Evolutionary conservation across 768 basidiomycete species (phyloP), one percentile per base, ranked within the genome.

Genomic region (Mycena latifolia): DNA sequence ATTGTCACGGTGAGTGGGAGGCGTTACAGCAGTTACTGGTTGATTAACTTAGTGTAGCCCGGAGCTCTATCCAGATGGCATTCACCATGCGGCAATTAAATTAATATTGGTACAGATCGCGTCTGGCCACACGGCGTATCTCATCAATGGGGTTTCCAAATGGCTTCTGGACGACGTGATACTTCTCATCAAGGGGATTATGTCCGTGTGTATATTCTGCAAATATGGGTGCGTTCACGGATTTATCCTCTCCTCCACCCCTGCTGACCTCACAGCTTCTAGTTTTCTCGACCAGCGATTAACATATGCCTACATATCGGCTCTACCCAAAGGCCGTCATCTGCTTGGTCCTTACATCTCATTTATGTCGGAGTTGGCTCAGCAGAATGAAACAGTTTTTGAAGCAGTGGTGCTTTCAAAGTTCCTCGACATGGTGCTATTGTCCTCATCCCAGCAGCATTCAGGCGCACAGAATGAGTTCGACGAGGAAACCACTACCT

Each of bases 101-200:
- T 51, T 74, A 28, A 60, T 74, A 37, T 46, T 72, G 20, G 43
- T 37, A 18, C 73, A 74, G 53, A 71, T 74, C 24, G 70, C 57
- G 20, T 62, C 64, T 3, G 47, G 37, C 10, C 63, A 64, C 29
- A 69, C 66, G 0, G 27, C 50, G 31, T 35, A 60, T 53, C 66
- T 74, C 20, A 43, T 28, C 64, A n/a, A 55, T 24, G 51, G 45
- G 25, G 46, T 68, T 20, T 55, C 52, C 6, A 31, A 27, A 12
- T 68, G 67, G 67, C 24, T 50, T 5, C 45, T 64, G 7, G 67
- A 68, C 37, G 67, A 68, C 20, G 25, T 68, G 41, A 61, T 61
- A 37, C 7, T 55, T 27, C 18, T 68, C 17, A 35, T 64, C 1
- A 43, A 28, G 6, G 62, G 63, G 31, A 29, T 63, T 24, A 60